Percentiles rank a stretch among this genome's conserved stretches.
Evolutionary conservation across 1,139 yeast species (phyloP).

Genomic region (Suhomyces yuchorum): DNA sequence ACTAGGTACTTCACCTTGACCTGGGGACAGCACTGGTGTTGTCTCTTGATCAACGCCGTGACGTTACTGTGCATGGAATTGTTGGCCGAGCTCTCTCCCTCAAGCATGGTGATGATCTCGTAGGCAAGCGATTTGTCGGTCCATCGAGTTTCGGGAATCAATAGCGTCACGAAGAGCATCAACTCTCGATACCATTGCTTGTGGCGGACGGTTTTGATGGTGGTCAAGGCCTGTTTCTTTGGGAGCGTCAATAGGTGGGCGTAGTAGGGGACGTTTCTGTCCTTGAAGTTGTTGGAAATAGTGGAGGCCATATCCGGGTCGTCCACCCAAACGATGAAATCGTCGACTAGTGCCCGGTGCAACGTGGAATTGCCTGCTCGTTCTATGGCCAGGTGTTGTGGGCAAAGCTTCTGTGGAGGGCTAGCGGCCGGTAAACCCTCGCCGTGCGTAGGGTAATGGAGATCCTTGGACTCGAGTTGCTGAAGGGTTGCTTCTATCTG

Average conservation of each 20-base stretch:
- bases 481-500: conserved; percentile 5
- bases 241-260: background rate
- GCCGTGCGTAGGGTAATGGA: background rate
- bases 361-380: background rate
- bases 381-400: too few species aligned
- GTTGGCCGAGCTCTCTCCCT: background rate
- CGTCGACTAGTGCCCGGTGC: background rate
- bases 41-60: background rate
- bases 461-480: background rate
- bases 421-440: too few species aligned
- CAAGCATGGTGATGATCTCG: background rate
- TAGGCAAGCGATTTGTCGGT: background rate
- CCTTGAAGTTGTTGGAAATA: background rate
- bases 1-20: background rate
- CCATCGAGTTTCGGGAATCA: background rate
- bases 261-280: background rate
- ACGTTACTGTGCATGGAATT: background rate
- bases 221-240: background rate
- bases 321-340: background rate
- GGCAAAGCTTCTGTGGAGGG: too few species aligned
- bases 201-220: background rate
- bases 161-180: background rate
- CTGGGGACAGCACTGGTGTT: background rate
- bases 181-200: background rate
- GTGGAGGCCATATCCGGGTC: background rate